Evolutionary conservation across 345 rosid species (phyloP).

Genomic region (Conringia planisiliqua): DNA sequence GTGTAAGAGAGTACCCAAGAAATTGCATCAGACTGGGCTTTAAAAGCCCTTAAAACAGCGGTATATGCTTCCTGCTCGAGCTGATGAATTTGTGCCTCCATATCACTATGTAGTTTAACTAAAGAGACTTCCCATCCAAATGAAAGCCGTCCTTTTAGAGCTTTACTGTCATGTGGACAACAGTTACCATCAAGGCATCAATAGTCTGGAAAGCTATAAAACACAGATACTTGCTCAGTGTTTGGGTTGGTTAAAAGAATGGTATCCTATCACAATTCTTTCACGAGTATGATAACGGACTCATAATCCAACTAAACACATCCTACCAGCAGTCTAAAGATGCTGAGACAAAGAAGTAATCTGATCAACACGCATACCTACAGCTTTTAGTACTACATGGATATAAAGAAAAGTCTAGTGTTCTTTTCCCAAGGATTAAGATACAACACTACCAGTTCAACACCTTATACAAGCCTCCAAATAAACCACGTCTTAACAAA

Average conservation of each 20-base stretch:
- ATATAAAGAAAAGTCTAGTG: background rate
- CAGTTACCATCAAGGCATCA: background rate
- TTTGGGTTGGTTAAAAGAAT: background rate
- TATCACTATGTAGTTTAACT: conserved; percentile 36
- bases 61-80: conserved; percentile 98
- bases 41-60: conserved; percentile 90
- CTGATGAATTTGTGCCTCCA: conserved; percentile 88
- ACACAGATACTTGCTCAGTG: background rate
- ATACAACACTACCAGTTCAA: background rate
- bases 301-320: conserved; percentile 2
- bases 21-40: conserved; percentile 97
- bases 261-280: background rate
- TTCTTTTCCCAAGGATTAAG: background rate
- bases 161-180: background rate
- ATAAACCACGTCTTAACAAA: background rate
- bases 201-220: background rate
- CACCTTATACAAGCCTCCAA: conserved; percentile 1
- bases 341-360: background rate
- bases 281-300: background rate
- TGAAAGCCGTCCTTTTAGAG: background rate
- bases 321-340: background rate
- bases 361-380: background rate
- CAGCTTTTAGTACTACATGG: background rate
- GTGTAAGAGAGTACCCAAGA: conserved; percentile 67
- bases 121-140: conserved; percentile 31